Conservation (phyloP, 441 rosid species). For the Gossypium schwendimanii region DNA sequence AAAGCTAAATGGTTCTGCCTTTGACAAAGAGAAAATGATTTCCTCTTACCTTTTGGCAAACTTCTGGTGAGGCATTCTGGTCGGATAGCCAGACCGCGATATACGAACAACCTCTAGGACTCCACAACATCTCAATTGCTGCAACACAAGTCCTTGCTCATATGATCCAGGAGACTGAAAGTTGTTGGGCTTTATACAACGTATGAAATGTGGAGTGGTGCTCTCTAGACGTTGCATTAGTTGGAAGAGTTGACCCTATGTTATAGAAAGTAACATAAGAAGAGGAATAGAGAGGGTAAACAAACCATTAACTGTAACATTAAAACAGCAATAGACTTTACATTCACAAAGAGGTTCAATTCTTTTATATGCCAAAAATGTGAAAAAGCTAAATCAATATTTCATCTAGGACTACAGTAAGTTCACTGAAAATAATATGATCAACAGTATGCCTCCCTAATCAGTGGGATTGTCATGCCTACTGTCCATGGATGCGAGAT, state of each 20-base stretch:
- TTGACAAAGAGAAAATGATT: slow-evolving; percentile 2
- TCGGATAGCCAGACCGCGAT: slow-evolving; percentile 96
- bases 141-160: slow-evolving; percentile 86
- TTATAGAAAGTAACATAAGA: slow-evolving; percentile 17
- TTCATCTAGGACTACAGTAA: not conserved
- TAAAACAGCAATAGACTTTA: slow-evolving; percentile 1
- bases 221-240: slow-evolving; percentile 90
- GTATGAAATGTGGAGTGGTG: slow-evolving; percentile 96
- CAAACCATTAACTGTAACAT: slow-evolving; percentile 2
- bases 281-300: slow-evolving; percentile 4
- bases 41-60: slow-evolving; percentile 71
- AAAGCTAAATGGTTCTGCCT: not conserved
- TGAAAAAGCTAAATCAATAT: not conserved
- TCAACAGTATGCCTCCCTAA: not conserved
- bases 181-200: slow-evolving; percentile 95
- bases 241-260: slow-evolving; percentile 87
- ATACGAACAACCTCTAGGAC: slow-evolving; percentile 97
- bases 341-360: not conserved
- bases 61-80: slow-evolving; percentile 95
- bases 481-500: not conserved
- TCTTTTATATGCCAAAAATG: not conserved
- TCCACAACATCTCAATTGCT: slow-evolving; percentile 96
- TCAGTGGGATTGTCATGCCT: not conserved
- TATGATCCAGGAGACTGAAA: slow-evolving; percentile 78
- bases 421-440: not conserved